A percentile compares a stretch with the other conserved stretches of the same genome.
phyloP scores from a whole-genome alignment of 2,329 filamentous ascomycete species.

The Botrytis deweyae region DNA sequence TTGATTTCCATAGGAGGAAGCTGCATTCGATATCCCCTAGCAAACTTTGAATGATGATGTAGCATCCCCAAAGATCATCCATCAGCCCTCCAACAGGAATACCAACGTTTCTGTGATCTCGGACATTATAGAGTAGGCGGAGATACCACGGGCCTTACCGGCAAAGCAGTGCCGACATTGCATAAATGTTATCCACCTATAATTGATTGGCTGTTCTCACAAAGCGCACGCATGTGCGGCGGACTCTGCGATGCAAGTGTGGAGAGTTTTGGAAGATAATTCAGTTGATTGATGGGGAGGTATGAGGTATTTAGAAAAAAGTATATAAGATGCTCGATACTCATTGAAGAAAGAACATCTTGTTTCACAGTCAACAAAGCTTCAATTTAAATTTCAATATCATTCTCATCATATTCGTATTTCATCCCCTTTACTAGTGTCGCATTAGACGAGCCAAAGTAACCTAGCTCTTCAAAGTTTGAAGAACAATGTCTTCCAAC shows the following conservation, averaged over 20 bases:
- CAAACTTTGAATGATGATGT: neutral
- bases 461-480: neutral
- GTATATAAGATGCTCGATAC: neutral
- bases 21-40: neutral
- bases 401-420: neutral
- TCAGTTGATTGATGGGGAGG: neutral
- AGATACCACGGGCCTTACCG: neutral
- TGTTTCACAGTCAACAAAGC: neutral
- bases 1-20: neutral
- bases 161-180: neutral
- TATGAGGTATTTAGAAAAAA: neutral
- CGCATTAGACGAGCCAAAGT: neutral
- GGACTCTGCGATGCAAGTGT: neutral
- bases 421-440: neutral
- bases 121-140: no score
- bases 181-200: neutral
- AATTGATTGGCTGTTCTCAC: neutral
- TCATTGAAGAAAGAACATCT: neutral
- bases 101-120: neutral
- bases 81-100: neutral
- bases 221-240: neutral
- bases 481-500: neutral
- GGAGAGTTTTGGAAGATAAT: neutral
- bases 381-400: neutral
- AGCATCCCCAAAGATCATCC: neutral